Evolutionary conservation across 352 stramenopile genomes (phyloP).

Genomic region (Aphanomyces invadans): DNA sequence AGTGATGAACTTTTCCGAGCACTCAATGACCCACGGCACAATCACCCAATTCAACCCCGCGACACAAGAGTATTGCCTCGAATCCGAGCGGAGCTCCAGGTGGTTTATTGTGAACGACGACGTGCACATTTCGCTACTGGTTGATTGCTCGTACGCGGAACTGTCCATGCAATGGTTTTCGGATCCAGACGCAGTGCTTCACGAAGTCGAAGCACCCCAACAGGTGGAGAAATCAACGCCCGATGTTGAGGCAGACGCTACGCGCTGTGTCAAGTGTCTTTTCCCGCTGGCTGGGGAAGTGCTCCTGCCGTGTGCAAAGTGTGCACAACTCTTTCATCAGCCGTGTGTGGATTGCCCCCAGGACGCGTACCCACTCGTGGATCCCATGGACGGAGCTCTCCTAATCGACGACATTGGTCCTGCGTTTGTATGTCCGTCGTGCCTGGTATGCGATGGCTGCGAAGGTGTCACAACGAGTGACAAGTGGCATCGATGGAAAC

Average conservation of each 20-base stretch:
- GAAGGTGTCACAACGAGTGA: background rate
- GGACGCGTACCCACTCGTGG: slow-evolving; percentile 45
- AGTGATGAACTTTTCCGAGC: slow-evolving; percentile 1
- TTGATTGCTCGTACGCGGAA: slow-evolving; percentile 5
- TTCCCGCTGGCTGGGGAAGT: slow-evolving; percentile 31
- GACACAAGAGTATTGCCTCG: slow-evolving; percentile 14
- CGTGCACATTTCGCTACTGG: slow-evolving; percentile 3
- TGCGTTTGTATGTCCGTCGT: slow-evolving; percentile 66
- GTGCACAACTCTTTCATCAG: slow-evolving; percentile 42
- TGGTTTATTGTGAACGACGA: slow-evolving; percentile 7
- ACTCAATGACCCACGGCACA: background rate
- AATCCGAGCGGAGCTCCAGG: background rate
- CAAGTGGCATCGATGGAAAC: slow-evolving; percentile 62
- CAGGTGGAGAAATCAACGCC: background rate
- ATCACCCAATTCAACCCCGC: slow-evolving; percentile 11
- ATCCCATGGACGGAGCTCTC: slow-evolving; percentile 38
- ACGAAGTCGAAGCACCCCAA: background rate
- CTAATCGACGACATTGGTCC: slow-evolving; percentile 53
- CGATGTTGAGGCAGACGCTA: background rate
- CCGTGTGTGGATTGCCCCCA: slow-evolving; percentile 76
- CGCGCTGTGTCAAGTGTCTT: slow-evolving; percentile 27
- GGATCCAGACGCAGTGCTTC: slow-evolving; percentile 9
- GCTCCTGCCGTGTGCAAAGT: slow-evolving; percentile 52
- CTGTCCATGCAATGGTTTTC: slow-evolving; percentile 23
- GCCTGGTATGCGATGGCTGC: slow-evolving; percentile 57